Evolutionary conservation across 768 basidiomycete genomes (phyloP), one percentile per base, ranked within the genome.

Genomic region (Agaricus blazei): DNA sequence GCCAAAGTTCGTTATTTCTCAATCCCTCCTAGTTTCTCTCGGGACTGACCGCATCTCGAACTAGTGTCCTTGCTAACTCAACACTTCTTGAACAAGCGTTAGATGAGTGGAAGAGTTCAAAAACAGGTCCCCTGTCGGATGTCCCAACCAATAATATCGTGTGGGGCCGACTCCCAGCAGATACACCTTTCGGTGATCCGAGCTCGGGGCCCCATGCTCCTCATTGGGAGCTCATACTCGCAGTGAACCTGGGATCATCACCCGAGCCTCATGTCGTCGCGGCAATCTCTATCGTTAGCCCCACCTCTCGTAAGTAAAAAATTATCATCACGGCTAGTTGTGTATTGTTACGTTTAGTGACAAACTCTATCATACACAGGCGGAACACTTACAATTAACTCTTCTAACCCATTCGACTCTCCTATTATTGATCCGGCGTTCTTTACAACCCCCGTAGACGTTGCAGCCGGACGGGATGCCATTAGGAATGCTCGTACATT

Each of bases 131-230:
- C 3, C 36, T 63, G 38, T 50, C 54, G 15, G 53, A 52, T 14
- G 26, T 34, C 9, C 43, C n/a, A 1, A 43, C 28, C 15, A 58
- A 62, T 23, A 60, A 65, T 23, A 47, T 66, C 44, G 57, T 60
- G 6, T 67, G 58, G 57, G 34, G 63, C 6, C 55, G 69, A 11
- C 51, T 69, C n/a, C 56, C 60, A 7, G 47, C 37, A 3, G 50
- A 51, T 27, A 38, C 57, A 9, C 29, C 52, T 34, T 34, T 34
- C 5, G 34, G 11, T 3, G 67, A 70, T 52, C 64, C 64, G 7
- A 52, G 64, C 7, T 57, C 65, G 2, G 67, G 67, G 0, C 56
- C 57, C 9, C 38, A 49, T 38, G 42, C 65, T 1, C 59, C 66
- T 36, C 68, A 67, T 52, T 58, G 54, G 27, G 66, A 68, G 54